phyloP scores from a whole-genome alignment of 148 eudicot genomes.

The Camellia sinensis region DNA sequence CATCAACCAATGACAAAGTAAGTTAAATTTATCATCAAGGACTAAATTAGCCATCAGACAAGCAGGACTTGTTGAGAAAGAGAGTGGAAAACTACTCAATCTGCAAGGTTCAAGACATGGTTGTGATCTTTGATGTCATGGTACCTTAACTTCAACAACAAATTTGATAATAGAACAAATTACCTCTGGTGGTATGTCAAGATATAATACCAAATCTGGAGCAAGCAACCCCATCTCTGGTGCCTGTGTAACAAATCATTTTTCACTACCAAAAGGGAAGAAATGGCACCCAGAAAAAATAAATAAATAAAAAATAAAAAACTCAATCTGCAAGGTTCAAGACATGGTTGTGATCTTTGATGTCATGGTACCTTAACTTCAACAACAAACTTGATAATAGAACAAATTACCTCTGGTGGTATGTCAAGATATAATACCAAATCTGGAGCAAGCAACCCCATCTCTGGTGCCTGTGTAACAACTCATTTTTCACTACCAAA shows the following conservation, averaged over 20 bases:
- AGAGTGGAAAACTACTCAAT: neutral
- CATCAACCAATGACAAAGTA: neutral
- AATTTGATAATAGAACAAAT: neutral
- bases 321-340: too few species aligned
- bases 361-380: too few species aligned
- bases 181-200: slow-evolving; percentile 96
- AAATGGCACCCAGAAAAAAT: neutral
- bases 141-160: neutral
- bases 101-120: neutral
- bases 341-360: too few species aligned
- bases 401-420: too few species aligned
- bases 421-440: too few species aligned
- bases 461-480: too few species aligned
- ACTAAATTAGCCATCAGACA: neutral
- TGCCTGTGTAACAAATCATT: slow-evolving; percentile 48
- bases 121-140: neutral
- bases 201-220: slow-evolving; percentile 90
- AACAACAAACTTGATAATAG: too few species aligned
- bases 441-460: too few species aligned
- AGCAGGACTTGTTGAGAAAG: neutral
- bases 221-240: slow-evolving; percentile 85
- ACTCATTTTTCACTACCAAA: too few species aligned
- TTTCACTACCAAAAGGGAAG: neutral
- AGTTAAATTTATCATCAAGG: neutral
- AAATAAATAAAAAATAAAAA: too few species aligned